These are phyloP conservation scores for Penicillium rolfsii DNA, from an alignment of 2,329 filamentous ascomycete genomes.

Conservation along the genomic window DNA sequence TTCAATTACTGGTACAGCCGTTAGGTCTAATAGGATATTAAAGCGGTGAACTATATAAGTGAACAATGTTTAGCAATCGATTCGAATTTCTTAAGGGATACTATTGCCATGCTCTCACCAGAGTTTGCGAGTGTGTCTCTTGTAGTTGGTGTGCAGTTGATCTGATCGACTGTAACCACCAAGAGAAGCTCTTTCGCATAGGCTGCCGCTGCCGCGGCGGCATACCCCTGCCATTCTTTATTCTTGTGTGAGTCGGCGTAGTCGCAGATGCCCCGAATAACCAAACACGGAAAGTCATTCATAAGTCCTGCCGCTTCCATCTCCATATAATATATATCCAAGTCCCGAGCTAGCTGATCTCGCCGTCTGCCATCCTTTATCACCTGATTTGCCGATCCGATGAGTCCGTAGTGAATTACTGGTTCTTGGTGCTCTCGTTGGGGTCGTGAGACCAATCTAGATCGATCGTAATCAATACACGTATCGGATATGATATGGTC, in stretches of 20 bases:
- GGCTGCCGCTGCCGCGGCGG: background rate
- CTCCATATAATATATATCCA: background rate
- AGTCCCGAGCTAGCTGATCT: background rate
- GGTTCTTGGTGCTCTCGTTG: background rate
- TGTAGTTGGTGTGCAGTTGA: background rate
- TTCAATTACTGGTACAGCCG: too few relatives aligned
- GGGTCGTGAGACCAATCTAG: background rate
- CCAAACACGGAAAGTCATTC: background rate
- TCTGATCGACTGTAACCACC: background rate
- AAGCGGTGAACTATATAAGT: too few relatives aligned
- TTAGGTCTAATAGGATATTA: too few relatives aligned
- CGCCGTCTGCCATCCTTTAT: background rate
- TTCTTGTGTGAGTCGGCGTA: background rate
- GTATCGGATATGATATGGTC: conserved; percentile 19
- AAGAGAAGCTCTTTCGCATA: background rate
- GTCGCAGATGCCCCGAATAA: background rate
- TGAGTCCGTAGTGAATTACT: background rate
- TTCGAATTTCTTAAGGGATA: too few relatives aligned
- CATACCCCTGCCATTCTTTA: background rate
- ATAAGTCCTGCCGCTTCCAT: background rate
- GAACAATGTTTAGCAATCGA: too few relatives aligned
- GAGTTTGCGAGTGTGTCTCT: too few relatives aligned
- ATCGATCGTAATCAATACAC: conserved; percentile 17
- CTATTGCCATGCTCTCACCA: too few relatives aligned
- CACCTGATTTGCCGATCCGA: background rate